Evolutionary conservation across 2,329 filamentous ascomycete species (phyloP).

Genomic region (Calonectria naviculata): DNA sequence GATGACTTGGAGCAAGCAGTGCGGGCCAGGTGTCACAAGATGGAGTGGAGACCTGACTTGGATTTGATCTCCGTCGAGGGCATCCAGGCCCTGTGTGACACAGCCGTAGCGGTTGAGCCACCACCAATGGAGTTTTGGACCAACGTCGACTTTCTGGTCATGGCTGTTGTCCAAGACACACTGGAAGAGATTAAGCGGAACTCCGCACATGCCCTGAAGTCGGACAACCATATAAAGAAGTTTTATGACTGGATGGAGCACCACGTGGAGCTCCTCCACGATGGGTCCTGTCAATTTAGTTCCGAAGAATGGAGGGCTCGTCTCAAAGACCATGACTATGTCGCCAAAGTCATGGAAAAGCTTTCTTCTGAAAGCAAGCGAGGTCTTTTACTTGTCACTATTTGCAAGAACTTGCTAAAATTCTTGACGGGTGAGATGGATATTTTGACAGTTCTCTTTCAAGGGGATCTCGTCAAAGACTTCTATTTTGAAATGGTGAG

Average conservation of each 20-base stretch:
- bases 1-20: not conserved
- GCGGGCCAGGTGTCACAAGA: not conserved
- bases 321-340: not conserved
- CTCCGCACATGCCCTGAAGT: not conserved
- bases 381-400: not conserved
- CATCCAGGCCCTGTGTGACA: not conserved
- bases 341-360: constrained; percentile 26
- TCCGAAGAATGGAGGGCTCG: not conserved
- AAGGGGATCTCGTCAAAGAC: not conserved
- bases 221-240: not conserved
- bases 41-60: not conserved
- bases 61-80: not conserved
- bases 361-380: constrained; percentile 22
- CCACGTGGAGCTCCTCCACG: not conserved
- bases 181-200: not conserved
- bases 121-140: not conserved
- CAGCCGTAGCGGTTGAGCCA: not conserved
- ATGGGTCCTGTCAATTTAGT: not conserved
- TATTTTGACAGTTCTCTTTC: not conserved
- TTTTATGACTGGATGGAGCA: not conserved
- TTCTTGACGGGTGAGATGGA: not conserved
- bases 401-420: not conserved
- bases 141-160: not conserved
- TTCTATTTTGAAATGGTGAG: not conserved
- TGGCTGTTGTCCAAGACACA: not conserved